These are phyloP conservation scores for Suillus subluteus DNA, from an alignment of 768 basidiomycete species.

Conservation along the genomic window DNA sequence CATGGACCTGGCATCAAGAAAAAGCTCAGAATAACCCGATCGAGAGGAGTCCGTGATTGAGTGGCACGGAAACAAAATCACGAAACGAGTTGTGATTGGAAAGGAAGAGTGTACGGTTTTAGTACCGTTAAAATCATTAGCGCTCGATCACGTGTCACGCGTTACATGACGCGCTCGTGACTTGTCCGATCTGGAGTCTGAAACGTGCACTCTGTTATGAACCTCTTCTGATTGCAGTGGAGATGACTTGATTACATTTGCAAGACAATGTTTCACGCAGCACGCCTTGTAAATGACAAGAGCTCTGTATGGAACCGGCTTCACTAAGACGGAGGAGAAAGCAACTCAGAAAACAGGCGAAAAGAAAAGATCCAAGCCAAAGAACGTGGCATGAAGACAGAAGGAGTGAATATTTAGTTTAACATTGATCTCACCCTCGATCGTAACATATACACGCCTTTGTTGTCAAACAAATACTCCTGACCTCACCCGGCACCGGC, in stretches of 20 bases:
- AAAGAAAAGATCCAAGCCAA: not conserved
- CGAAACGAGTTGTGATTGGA: not conserved
- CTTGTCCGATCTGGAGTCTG: slow-evolving; percentile 5
- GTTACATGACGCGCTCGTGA: slow-evolving; percentile 38
- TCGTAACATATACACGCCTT: slow-evolving; percentile 4
- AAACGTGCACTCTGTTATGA: too few relatives aligned
- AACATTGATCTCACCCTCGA: not conserved
- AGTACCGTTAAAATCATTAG: not conserved
- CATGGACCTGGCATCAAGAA: slow-evolving; percentile 62
- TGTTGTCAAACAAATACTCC: slow-evolving; percentile 9
- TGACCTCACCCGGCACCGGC: not conserved
- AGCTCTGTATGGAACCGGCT: not conserved
- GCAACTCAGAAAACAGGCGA: not conserved
- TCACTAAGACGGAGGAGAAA: not conserved
- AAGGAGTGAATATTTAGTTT: not conserved
- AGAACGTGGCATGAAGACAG: not conserved
- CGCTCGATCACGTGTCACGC: slow-evolving; percentile 26
- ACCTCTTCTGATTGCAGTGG: not conserved
- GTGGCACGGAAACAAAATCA: not conserved
- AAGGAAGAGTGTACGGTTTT: not conserved
- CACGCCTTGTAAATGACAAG: not conserved
- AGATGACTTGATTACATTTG: not conserved
- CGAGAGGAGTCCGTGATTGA: not conserved
- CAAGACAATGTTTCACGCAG: not conserved
- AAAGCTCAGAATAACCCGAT: not conserved